phyloP scores from a whole-genome alignment of 2,329 filamentous ascomycete species.

The Phialocephala sp. region DNA sequence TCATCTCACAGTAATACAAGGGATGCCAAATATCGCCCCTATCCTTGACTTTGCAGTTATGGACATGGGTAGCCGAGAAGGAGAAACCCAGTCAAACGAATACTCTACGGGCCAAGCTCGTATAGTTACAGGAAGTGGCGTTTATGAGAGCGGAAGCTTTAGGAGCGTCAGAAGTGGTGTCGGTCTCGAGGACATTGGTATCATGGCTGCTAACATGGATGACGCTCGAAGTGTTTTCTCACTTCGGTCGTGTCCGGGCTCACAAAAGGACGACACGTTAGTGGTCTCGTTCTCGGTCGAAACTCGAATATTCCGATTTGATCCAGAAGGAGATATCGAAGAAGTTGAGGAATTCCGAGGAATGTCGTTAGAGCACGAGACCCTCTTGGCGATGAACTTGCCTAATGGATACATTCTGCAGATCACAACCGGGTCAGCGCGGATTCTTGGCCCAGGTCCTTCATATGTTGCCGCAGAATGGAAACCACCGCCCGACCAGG shows the following conservation, averaged over 20 bases:
- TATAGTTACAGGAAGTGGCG: conserved; percentile 91
- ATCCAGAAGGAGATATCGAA: conserved; percentile 77
- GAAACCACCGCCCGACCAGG: conserved; percentile 54
- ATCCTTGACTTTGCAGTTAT: conserved; percentile 94
- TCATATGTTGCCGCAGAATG: conserved; percentile 63
- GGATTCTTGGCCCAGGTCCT: conserved; percentile 66
- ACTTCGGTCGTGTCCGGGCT: conserved; percentile 58
- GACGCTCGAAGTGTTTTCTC: conserved; percentile 77
- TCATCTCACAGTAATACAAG: conserved; percentile 67
- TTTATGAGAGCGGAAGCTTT: conserved; percentile 85
- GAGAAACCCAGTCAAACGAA: conserved; percentile 80
- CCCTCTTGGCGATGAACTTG: conserved; percentile 73
- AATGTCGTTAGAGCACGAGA: conserved; percentile 71
- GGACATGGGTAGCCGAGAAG: conserved; percentile 89
- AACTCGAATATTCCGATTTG: conserved; percentile 82
- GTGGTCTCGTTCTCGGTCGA: conserved; percentile 83
- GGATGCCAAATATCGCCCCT: conserved; percentile 83
- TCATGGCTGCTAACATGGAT: conserved; percentile 80
- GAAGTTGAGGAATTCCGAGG: conserved; percentile 81
- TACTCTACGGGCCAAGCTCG: conserved; percentile 95
- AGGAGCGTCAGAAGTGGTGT: conserved; percentile 93
- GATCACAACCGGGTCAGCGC: conserved; percentile 69
- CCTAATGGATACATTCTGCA: conserved; percentile 71
- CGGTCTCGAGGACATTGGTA: conserved; percentile 84
- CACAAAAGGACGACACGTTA: conserved; percentile 68